Base-by-base conservation (phyloP, 106 monocot species). In the Apostasia ramifera region DNA sequence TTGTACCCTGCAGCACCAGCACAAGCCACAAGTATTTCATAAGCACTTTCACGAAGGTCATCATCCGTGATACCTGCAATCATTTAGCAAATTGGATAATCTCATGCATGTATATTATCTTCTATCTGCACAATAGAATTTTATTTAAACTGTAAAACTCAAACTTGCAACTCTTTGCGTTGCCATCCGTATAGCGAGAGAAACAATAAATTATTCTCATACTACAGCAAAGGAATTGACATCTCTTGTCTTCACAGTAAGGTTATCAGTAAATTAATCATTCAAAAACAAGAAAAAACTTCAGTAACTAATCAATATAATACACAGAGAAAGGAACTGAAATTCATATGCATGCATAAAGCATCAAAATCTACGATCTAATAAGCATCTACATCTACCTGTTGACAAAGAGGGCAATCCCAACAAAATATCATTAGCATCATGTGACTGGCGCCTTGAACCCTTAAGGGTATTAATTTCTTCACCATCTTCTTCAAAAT, bases 1-100 rank as follows among this genome's bases (percentile, higher is more conserved):
- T 10, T 10, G 44, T 88, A 95, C 95, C 95, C 95, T 72, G 88
- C 66, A 74, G 95, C 95, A 53, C 95, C 95, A 48, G 89, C 95
- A 86, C 70, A 73, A 59, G 95, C 91, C 66, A 95, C 82, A 59
- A 95, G 86, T 70, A 95, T 82, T 74, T 95, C 95, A 84, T 91
- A 95, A 59, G 88, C 95, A 66, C 91, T 89, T 84, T 95, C 91
- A 69, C 95, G 91, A 70, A 95, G 88, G 78, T 95, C 95, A 73
- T 95, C 95, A 76, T 95, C 95, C 38, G 86, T 84, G 5, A 91
- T 70, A 75, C 95, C 95, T 95, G 83, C 72, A 83, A 74, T 52
- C 15, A 70, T 3, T 55, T 59, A 66, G 57, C 67, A 67, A 1
- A 66, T 57, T 9, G 57, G 54, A 13, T 54, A 3, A 12, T 14